Evolutionary conservation across 2,329 filamentous ascomycete genomes (phyloP), one percentile per base, ranked within the genome.

Genomic region (Sporothrix protearum): DNA sequence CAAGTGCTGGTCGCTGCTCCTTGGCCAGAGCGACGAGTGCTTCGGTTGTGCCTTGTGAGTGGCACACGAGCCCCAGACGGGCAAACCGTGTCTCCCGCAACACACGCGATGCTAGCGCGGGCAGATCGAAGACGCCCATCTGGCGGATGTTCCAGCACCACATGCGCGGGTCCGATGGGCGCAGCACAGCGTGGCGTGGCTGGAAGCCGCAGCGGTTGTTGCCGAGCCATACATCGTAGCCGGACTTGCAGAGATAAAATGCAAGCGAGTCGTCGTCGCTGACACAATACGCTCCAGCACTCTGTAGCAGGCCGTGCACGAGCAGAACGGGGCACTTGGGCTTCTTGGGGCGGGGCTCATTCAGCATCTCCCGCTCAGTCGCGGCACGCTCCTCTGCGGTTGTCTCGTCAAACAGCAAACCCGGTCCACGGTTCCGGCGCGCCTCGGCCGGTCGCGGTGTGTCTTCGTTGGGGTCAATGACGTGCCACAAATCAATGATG

Each of bases 121-220:
- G 87, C 2, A 98, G 85, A 78, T 98, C 95, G 78, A 96, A 88
- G 0, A 94, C 90, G 3, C 94, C 95, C 92, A 97, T 96, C 77
- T 97, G 93, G 0, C 92, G 88, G 71, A 97, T 96, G 75, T 97
- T 97, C 95, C 95, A 98, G 53, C 90, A 89, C 95, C 95, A 97
- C 92, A 97, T 96, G 39, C 94, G 88, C 1, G 95, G 94, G 77
- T 98, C 95, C 2, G 83, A 83, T 75, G 91, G 89, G 1, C 87
- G 81, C 51, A 97, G 86, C 28, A 90, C 81, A 2, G 85, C 87
- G 78, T 98, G 95, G 74, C 89, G 87, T 0, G 95, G 94, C 0
- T 87, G 83, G 80, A 96, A 93, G 0, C 94, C 94, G 78, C 94
- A 97, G 25, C 95, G 87, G 78, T 97, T 97, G 81, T 97, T 97